These are phyloP conservation scores for Amanita brunnescens DNA, from an alignment of 768 basidiomycete species.

Conservation along the genomic window DNA sequence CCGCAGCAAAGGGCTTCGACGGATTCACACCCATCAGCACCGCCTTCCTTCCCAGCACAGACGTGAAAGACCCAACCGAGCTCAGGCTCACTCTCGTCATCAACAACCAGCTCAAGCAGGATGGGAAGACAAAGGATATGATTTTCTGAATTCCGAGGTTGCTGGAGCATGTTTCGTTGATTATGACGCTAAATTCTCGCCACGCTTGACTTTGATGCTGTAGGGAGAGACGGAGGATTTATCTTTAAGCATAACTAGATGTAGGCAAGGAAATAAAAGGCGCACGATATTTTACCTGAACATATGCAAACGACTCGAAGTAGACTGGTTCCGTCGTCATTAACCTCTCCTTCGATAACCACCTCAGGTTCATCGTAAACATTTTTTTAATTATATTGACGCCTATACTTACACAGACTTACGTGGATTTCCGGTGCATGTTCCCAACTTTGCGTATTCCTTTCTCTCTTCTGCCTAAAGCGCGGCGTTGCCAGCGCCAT, in stretches of 20 bases:
- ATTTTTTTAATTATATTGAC: too few species aligned
- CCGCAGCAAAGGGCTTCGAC: slow-evolving; percentile 94
- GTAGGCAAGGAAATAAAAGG: too few species aligned
- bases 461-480: too few species aligned
- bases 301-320: too few species aligned
- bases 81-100: slow-evolving; percentile 74
- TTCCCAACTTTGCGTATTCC: too few species aligned
- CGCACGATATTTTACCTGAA: too few species aligned
- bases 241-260: slow-evolving; percentile 27
- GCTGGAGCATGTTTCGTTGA: slow-evolving; percentile 86
- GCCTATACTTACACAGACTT: too few species aligned
- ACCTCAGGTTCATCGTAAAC: too few species aligned
- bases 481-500: too few species aligned
- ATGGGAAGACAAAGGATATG: slow-evolving; percentile 84
- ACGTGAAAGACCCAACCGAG: slow-evolving; percentile 63
- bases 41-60: slow-evolving; percentile 71
- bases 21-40: slow-evolving; percentile 84
- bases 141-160: slow-evolving; percentile 84
- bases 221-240: slow-evolving; percentile 60
- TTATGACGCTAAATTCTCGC: slow-evolving; percentile 82
- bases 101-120: slow-evolving; percentile 46
- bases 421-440: too few species aligned
- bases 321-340: too few species aligned
- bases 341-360: too few species aligned
- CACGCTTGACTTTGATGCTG: slow-evolving; percentile 54